phyloP scores from a whole-genome alignment of 164 flowering plant species.

The Magnolia kwangsiensis region DNA sequence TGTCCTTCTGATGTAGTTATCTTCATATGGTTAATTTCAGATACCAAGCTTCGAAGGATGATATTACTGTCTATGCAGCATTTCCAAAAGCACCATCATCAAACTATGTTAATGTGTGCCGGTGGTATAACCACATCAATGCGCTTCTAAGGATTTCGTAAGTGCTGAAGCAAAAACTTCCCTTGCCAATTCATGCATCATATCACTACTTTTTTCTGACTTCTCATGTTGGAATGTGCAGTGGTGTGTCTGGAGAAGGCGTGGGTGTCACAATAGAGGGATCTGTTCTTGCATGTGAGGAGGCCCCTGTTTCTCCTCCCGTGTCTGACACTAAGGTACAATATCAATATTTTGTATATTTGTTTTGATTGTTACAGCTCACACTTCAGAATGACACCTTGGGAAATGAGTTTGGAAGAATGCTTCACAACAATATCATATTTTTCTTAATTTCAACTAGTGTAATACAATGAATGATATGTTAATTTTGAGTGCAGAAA shows the following conservation, averaged over 20 bases:
- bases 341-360: not conserved
- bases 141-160: conserved; percentile 84
- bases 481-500: not conserved
- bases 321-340: conserved; percentile 55
- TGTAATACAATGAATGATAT: too few relatives aligned
- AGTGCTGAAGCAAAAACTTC: conserved; percentile 20
- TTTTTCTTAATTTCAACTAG: not conserved
- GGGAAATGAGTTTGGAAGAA: not conserved
- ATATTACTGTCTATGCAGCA: conserved; percentile 62
- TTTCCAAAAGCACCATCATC: conserved; percentile 52
- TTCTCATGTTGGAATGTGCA: conserved; percentile 15
- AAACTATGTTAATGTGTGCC: conserved; percentile 56
- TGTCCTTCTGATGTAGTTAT: not conserved
- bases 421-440: not conserved
- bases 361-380: not conserved
- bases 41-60: conserved; percentile 93
- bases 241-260: conserved; percentile 89
- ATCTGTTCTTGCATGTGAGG: conserved; percentile 27
- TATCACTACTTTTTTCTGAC: not conserved
- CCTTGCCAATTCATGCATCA: not conserved
- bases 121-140: conserved; percentile 86
- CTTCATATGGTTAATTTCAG: conserved; percentile 24
- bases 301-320: conserved; percentile 69
- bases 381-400: not conserved
- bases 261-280: conserved; percentile 68